phyloP scores from a whole-genome alignment of 208 protist species.

The Leishmania gerbilli region DNA sequence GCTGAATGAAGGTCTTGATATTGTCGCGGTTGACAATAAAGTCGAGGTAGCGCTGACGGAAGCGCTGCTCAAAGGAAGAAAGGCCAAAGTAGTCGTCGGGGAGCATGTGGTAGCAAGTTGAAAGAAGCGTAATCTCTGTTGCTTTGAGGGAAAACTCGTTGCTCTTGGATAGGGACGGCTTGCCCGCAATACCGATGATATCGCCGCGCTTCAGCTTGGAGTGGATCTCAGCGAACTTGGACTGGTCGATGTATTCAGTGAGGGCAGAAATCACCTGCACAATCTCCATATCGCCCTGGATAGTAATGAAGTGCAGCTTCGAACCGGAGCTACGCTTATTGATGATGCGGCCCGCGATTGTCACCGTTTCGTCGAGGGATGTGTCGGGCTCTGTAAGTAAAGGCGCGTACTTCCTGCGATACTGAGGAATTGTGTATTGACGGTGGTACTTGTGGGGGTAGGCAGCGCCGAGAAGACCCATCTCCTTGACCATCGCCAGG shows the following conservation, averaged over 20 bases:
- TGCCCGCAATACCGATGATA: constrained; percentile 97
- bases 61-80: constrained; percentile 95
- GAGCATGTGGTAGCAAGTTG: constrained; percentile 99
- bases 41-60: constrained; percentile 99
- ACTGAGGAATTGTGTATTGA: constrained; percentile 89
- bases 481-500: constrained; percentile 86
- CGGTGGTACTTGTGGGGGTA: constrained; percentile 98
- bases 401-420: constrained; percentile 67
- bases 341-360: constrained; percentile 90
- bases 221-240: constrained; percentile 90
- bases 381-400: constrained; percentile 61
- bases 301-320: constrained; percentile 97
- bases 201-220: constrained; percentile 96
- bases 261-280: constrained; percentile 94
- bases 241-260: constrained; percentile 60
- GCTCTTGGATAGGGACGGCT: constrained; percentile 86
- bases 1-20: constrained; percentile 94
- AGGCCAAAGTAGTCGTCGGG: constrained; percentile 95
- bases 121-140: constrained; percentile 86
- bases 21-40: constrained; percentile 98
- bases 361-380: constrained; percentile 61
- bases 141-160: constrained; percentile 92
- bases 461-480: constrained; percentile 87
- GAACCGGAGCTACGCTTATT: constrained; percentile 85
- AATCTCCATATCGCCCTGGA: constrained; percentile 93